Evolutionary conservation across 2,329 filamentous ascomycete species (phyloP).

Genomic region (Verticillium longisporum): DNA sequence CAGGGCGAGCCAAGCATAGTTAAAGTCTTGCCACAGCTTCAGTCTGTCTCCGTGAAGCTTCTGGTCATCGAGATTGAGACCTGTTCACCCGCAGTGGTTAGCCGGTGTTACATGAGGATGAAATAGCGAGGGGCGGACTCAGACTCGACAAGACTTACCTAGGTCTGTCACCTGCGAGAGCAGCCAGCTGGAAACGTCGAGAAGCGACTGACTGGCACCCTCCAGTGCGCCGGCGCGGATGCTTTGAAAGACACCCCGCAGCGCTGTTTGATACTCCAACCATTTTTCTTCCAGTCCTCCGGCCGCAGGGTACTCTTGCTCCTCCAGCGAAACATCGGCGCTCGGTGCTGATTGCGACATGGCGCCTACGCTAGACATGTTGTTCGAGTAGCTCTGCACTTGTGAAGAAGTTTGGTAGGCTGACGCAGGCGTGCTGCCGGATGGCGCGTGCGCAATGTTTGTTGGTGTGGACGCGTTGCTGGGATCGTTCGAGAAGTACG

Average conservation of each 20-base stretch:
- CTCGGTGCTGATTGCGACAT: conserved; percentile 32
- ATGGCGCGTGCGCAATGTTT: conserved; percentile 38
- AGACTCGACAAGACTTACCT: conserved; percentile 31
- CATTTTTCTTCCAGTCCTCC: conserved; percentile 62
- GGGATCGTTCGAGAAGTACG: conserved; percentile 68
- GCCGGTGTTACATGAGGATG: neutral
- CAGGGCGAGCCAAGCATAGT: conserved; percentile 80
- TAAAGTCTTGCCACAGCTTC: conserved; percentile 89
- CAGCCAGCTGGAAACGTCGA: conserved; percentile 49
- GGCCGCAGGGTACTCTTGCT: conserved; percentile 50
- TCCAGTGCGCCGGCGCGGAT: conserved; percentile 49
- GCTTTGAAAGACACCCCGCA: conserved; percentile 63
- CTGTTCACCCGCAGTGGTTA: conserved; percentile 37
- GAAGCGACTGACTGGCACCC: conserved; percentile 43
- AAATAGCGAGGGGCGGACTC: neutral
- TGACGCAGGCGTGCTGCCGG: conserved; percentile 41
- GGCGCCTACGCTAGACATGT: conserved; percentile 38
- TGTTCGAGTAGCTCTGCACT: conserved; percentile 33
- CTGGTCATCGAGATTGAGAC: conserved; percentile 77
- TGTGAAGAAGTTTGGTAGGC: conserved; percentile 62
- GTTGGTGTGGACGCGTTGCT: conserved; percentile 53
- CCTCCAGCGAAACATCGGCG: conserved; percentile 43
- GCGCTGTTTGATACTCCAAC: conserved; percentile 54
- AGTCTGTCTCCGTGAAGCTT: conserved; percentile 68
- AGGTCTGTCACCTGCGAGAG: conserved; percentile 47